A percentile compares a stretch with the other conserved stretches of the same genome.
Conservation (phyloP, 345 rosid genomes). For the Dimocarpus longan region DNA sequence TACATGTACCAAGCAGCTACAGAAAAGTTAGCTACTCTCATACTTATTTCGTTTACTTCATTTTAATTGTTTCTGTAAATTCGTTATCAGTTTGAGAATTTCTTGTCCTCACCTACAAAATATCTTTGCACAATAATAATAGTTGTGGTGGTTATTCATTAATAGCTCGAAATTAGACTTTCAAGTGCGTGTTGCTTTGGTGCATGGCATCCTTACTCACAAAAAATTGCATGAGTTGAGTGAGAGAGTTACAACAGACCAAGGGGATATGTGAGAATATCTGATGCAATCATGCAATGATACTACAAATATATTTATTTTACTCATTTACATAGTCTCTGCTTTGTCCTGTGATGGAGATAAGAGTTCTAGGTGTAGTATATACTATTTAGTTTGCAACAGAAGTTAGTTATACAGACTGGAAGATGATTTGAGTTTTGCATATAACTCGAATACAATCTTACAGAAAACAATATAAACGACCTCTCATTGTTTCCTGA, state of each 20-base stretch:
- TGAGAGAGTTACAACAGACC: neutral
- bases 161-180: neutral
- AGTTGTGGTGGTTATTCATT: neutral
- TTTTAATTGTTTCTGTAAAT: neutral
- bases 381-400: no score
- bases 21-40: constrained; percentile 56
- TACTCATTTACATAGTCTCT: neutral
- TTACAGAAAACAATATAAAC: neutral
- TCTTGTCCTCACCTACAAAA: neutral
- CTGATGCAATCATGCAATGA: neutral
- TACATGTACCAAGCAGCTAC: constrained; percentile 66
- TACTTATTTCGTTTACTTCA: neutral
- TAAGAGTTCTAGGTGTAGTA: neutral
- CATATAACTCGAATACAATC: neutral
- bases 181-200: neutral
- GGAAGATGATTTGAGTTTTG: neutral
- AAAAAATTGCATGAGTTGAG: neutral
- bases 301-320: neutral
- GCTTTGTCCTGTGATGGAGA: neutral
- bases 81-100: constrained; percentile 2
- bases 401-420: neutral
- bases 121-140: neutral
- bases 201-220: neutral
- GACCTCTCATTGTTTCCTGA: neutral
- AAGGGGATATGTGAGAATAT: neutral